Evolutionary conservation across 345 rosid species (phyloP).

Genomic region (Camelina neglecta): DNA sequence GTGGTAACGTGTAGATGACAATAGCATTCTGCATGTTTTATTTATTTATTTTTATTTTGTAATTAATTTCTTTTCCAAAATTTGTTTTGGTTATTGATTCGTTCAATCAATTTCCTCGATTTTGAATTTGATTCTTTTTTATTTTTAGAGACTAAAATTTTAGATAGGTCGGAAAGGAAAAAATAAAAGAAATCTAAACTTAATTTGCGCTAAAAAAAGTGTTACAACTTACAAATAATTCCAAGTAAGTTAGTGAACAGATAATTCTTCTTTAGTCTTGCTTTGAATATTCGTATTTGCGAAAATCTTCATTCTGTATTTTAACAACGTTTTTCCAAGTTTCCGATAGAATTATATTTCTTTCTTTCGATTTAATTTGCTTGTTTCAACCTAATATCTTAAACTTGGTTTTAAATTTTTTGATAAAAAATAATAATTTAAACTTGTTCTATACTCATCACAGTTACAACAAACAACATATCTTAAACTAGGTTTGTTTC

Average conservation of each 20-base stretch:
- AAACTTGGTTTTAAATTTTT: too few relatives aligned
- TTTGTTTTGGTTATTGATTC: neutral
- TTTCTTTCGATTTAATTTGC: constrained; percentile 1
- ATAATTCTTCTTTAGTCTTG: neutral
- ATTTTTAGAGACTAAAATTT: neutral
- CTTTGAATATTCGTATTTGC: neutral
- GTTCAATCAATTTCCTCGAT: neutral
- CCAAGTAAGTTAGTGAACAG: neutral
- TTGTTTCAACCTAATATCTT: neutral
- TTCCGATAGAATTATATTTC: neutral
- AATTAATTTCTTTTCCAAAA: neutral
- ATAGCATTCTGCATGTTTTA: constrained; percentile 13
- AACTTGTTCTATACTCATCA: constrained; percentile 2
- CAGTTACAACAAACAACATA: neutral
- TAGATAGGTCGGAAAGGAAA: neutral
- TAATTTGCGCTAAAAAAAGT: neutral
- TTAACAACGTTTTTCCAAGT: neutral
- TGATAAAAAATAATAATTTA: neutral
- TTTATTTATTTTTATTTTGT: too few relatives aligned
- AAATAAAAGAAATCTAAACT: neutral
- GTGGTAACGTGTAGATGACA: neutral
- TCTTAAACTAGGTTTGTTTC: neutral
- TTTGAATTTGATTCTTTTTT: neutral
- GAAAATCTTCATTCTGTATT: neutral
- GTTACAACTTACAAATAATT: neutral